A percentile compares a stretch with the other conserved stretches of the same genome.
Conservation (phyloP, 2,329 filamentous ascomycete genomes). For the Diaporthe sp. region DNA sequence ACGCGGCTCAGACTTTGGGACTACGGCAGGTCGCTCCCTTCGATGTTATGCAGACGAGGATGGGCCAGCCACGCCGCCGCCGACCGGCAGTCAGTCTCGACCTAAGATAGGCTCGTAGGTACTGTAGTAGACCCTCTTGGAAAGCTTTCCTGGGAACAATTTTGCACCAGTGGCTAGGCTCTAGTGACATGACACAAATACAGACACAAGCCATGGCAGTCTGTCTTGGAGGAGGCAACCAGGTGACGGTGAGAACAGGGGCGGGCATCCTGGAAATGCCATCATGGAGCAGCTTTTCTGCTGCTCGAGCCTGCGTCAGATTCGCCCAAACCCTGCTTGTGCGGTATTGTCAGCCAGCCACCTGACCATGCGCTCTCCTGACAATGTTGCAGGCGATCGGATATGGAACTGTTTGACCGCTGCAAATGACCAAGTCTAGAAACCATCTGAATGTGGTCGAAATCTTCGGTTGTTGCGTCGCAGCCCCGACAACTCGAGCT, state of each 20-base stretch:
- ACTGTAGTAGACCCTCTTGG: neutral
- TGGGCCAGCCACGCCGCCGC: constrained; percentile 17
- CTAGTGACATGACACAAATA: neutral
- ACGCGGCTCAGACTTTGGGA: constrained; percentile 31
- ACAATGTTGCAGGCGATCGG: neutral
- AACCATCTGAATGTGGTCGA: neutral
- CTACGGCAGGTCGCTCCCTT: constrained; percentile 26
- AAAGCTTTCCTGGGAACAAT: neutral
- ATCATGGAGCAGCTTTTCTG: neutral
- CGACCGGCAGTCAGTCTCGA: constrained; percentile 1
- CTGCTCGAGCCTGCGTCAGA: constrained; percentile 1
- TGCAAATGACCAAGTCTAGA: neutral
- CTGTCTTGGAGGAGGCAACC: neutral
- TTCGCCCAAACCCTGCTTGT: constrained; percentile 5
- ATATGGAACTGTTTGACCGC: neutral
- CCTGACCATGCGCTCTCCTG: neutral
- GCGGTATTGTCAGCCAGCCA: neutral
- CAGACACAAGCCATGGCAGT: constrained; percentile 10
- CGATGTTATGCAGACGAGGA: constrained; percentile 25
- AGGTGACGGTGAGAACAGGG: neutral
- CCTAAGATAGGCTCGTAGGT: neutral
- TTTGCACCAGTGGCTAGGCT: neutral
- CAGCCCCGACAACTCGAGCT: constrained; percentile 1
- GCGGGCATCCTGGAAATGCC: neutral
- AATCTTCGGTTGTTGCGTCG: neutral